phyloP scores from a whole-genome alignment of 495 filamentous ascomycete genomes.

The Saxophila tyrrhenica region DNA sequence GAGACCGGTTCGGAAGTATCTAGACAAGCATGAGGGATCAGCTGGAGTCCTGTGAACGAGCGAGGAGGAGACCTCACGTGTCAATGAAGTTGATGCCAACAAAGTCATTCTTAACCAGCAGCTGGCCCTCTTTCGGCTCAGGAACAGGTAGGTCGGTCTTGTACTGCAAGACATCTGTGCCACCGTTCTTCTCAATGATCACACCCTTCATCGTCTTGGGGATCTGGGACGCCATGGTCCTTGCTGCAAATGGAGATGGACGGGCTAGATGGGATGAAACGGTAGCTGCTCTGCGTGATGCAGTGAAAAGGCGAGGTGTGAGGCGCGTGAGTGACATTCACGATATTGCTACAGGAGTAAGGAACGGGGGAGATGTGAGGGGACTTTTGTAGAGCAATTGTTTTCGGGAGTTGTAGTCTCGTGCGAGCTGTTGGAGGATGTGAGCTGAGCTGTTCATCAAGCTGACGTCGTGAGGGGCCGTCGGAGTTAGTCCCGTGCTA shows the following conservation, averaged over 20 bases:
- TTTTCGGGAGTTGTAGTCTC: background rate
- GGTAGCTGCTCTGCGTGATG: slow-evolving; percentile 5
- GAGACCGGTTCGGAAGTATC: slow-evolving; percentile 84
- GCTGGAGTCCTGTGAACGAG: background rate
- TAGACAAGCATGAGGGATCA: slow-evolving; percentile 21
- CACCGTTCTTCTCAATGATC: slow-evolving; percentile 63
- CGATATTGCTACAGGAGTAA: background rate
- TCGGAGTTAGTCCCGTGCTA: too few species aligned
- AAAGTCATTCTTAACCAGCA: slow-evolving; percentile 78
- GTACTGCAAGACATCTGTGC: slow-evolving; percentile 65
- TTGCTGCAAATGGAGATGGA: background rate
- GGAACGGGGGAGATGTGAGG: background rate
- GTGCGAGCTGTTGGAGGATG: too few species aligned
- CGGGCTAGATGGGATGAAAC: slow-evolving; percentile 10
- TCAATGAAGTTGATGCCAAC: slow-evolving; percentile 87
- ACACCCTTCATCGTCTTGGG: slow-evolving; percentile 66
- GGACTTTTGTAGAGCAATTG: background rate
- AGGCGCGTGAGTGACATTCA: slow-evolving; percentile 13
- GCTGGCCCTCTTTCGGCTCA: slow-evolving; percentile 49
- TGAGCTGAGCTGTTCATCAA: background rate
- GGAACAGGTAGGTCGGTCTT: slow-evolving; percentile 69
- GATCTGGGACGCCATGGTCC: slow-evolving; percentile 38
- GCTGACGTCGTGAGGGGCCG: background rate
- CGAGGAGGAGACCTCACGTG: slow-evolving; percentile 34
- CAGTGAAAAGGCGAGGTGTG: slow-evolving; percentile 1